Evolutionary conservation across 805 yeast species (phyloP).

Genomic region (Blastobotrys americana): DNA sequence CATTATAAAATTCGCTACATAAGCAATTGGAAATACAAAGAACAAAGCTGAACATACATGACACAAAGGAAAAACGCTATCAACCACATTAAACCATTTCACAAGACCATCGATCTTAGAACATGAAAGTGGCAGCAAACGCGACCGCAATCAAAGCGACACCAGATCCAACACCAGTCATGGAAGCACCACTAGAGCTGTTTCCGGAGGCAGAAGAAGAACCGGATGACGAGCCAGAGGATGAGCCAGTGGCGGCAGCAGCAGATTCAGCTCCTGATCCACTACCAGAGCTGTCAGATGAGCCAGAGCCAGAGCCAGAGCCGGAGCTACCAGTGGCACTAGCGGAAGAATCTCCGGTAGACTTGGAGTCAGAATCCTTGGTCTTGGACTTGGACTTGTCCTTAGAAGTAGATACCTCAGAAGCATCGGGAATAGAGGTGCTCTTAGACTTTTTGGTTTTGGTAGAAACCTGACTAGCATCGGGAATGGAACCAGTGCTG

Average conservation of each 20-base stretch:
- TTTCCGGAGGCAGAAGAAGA: not conserved
- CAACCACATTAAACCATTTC: too few species aligned
- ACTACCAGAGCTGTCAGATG: slow-evolving; percentile 14
- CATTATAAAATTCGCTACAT: not conserved
- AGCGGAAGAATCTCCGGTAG: slow-evolving; percentile 11
- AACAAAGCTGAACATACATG: too few species aligned
- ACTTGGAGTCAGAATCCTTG: slow-evolving; percentile 6
- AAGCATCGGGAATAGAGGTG: slow-evolving; percentile 16
- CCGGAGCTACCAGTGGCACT: slow-evolving; percentile 10
- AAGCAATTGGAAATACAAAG: not conserved
- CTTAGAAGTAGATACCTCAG: slow-evolving; percentile 13
- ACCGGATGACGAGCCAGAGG: not conserved
- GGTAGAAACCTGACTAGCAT: slow-evolving; percentile 12
- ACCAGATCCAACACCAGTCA: not conserved
- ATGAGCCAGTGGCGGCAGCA: not conserved
- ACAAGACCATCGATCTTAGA: too few species aligned
- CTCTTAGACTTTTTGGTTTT: slow-evolving; percentile 14
- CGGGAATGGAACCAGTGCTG: slow-evolving; percentile 6
- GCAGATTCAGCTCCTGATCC: slow-evolving; percentile 5
- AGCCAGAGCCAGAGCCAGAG: slow-evolving; percentile 9
- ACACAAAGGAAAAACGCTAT: not conserved
- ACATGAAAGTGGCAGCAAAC: not conserved
- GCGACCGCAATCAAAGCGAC: not conserved
- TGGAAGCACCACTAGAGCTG: not conserved
- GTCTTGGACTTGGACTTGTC: slow-evolving; percentile 5